Evolutionary conservation across 805 yeast species (phyloP).

Genomic region (Starmerella cellae): DNA sequence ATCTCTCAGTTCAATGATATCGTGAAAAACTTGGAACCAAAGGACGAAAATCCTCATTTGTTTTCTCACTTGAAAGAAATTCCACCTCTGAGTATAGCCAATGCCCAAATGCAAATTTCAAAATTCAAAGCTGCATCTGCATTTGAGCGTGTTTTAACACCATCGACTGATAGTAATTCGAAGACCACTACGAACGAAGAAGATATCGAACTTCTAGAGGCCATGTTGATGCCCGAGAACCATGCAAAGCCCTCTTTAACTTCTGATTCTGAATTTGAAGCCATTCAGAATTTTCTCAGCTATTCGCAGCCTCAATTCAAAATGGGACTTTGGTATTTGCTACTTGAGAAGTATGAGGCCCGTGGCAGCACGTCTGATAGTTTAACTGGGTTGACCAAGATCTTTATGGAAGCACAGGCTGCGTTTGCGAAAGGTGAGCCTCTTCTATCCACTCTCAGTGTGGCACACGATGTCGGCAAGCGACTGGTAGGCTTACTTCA

Average conservation of each 20-base stretch:
- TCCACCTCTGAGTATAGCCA: conserved; percentile 28
- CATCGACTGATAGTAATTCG: background rate
- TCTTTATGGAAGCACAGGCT: conserved; percentile 34
- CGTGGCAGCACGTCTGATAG: conserved; percentile 34
- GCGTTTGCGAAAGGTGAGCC: conserved; percentile 27
- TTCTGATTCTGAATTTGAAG: conserved; percentile 29
- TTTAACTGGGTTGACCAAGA: conserved; percentile 34
- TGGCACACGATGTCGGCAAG: conserved; percentile 39
- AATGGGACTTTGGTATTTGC: conserved; percentile 60
- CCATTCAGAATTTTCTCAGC: conserved; percentile 49
- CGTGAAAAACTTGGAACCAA: conserved; percentile 4
- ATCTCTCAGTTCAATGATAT: conserved; percentile 22
- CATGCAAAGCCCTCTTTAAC: conserved; percentile 10
- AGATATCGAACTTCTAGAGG: conserved; percentile 21
- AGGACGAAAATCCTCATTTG: background rate
- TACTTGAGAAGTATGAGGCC: conserved; percentile 43
- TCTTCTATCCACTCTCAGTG: conserved; percentile 40
- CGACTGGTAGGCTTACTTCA: conserved; percentile 21
- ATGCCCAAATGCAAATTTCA: conserved; percentile 51
- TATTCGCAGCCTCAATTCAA: conserved; percentile 53
- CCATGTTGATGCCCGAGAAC: conserved; percentile 27
- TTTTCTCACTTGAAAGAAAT: conserved; percentile 9
- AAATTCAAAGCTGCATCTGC: conserved; percentile 57
- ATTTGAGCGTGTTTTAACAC: conserved; percentile 40
- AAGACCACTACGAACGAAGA: background rate